Conservation (phyloP, 2,329 filamentous ascomycete genomes). For the Pseudocercospora fuligena region DNA sequence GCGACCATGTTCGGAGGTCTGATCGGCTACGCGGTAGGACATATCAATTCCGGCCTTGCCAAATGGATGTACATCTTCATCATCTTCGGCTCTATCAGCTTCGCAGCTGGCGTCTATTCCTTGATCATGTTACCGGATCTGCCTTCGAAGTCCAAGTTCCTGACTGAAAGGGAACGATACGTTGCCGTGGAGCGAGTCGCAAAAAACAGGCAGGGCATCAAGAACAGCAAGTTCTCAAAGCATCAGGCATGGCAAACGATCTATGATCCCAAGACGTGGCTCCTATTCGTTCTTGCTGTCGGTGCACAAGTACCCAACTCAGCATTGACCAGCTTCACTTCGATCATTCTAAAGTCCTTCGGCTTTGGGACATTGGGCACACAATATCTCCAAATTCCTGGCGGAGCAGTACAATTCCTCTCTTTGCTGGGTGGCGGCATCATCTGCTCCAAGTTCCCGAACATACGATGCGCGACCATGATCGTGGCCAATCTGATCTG, state of each 20-base stretch:
- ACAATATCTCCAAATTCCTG: slow-evolving; percentile 63
- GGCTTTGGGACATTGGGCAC: slow-evolving; percentile 56
- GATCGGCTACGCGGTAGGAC: slow-evolving; percentile 63
- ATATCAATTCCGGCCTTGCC: slow-evolving; percentile 58
- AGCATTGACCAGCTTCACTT: slow-evolving; percentile 59
- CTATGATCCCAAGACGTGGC: slow-evolving; percentile 63
- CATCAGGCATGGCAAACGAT: slow-evolving; percentile 54
- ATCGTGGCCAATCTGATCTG: slow-evolving; percentile 61
- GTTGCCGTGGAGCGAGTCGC: slow-evolving; percentile 58
- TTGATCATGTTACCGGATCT: slow-evolving; percentile 31
- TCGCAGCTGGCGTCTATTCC: slow-evolving; percentile 45
- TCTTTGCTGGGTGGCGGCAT: slow-evolving; percentile 57
- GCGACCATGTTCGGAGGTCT: slow-evolving; percentile 66
- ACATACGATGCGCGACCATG: slow-evolving; percentile 60
- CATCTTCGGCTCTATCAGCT: slow-evolving; percentile 54
- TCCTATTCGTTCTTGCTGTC: slow-evolving; percentile 59
- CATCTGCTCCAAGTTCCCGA: slow-evolving; percentile 59
- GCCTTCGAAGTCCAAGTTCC: slow-evolving; percentile 26
- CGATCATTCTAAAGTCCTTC: slow-evolving; percentile 55
- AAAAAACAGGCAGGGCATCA: slow-evolving; percentile 59
- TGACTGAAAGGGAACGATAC: slow-evolving; percentile 24
- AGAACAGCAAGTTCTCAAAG: slow-evolving; percentile 53
- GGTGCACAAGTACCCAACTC: slow-evolving; percentile 63
- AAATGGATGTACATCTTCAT: slow-evolving; percentile 64
- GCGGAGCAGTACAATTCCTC: slow-evolving; percentile 62